Evolutionary conservation across 2,329 filamentous ascomycete genomes (phyloP).

Genomic region (Stylonectria norvegica): DNA sequence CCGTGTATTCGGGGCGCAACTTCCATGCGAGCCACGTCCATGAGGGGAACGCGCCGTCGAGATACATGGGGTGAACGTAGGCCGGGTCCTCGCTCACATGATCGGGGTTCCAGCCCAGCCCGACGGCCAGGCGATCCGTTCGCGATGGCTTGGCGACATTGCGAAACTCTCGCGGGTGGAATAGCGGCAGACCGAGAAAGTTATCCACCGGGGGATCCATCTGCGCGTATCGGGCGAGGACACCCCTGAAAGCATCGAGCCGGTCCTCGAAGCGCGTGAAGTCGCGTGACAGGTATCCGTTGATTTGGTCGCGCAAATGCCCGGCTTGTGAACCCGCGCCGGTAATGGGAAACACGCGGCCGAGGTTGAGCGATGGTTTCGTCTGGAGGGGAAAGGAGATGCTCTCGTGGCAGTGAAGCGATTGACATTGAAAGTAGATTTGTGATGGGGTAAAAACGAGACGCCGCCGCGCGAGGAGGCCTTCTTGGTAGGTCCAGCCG

Average conservation of each 20-base stretch:
- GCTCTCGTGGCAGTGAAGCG: conserved; percentile 37
- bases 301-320: conserved; percentile 29
- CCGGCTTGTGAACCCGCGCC: conserved; percentile 22
- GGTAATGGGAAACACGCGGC: conserved; percentile 30
- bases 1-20: conserved; percentile 22
- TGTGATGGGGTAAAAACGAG: conserved; percentile 38
- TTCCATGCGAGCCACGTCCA: conserved; percentile 40
- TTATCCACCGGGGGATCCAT: conserved; percentile 27
- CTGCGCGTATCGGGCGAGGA: conserved; percentile 29
- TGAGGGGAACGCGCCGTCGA: conserved; percentile 31
- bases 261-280: conserved; percentile 28
- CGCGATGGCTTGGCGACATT: conserved; percentile 26
- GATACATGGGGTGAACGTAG: conserved; percentile 25
- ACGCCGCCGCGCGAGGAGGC: conserved; percentile 33
- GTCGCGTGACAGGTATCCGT: conserved; percentile 31
- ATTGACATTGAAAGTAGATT: conserved; percentile 37
- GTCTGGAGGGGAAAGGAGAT: conserved; percentile 32
- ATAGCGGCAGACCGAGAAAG: conserved; percentile 35
- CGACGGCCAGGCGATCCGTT: conserved; percentile 35
- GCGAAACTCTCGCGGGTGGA: conserved; percentile 31
- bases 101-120: conserved; percentile 34
- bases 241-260: conserved; percentile 33
- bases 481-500: conserved; percentile 38
- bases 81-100: conserved; percentile 17
- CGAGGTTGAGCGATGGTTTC: conserved; percentile 29